These are phyloP conservation scores for Ramaria sp. DNA, from an alignment of 768 basidiomycete species.

Conservation along the genomic window DNA sequence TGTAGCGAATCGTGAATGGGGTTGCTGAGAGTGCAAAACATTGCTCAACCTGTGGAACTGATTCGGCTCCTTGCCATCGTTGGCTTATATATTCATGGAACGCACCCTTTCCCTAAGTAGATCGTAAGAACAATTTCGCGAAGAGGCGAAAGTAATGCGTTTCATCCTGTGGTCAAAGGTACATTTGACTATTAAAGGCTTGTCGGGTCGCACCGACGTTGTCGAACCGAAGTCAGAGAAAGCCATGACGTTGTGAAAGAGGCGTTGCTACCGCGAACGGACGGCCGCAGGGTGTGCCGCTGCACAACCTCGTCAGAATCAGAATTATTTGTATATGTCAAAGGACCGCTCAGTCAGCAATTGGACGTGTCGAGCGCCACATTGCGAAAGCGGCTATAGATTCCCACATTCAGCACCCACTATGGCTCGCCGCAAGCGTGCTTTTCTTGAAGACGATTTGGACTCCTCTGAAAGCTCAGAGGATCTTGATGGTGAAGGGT, in stretches of 20 bases:
- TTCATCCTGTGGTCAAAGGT: constrained; percentile 64
- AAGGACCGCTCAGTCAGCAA: background rate
- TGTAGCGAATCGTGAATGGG: constrained; percentile 67
- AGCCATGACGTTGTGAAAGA: constrained; percentile 2
- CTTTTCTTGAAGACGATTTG: constrained; percentile 63
- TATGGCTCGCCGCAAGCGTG: constrained; percentile 72
- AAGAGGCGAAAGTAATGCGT: constrained; percentile 69
- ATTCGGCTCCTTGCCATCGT: constrained; percentile 5
- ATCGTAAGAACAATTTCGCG: constrained; percentile 69
- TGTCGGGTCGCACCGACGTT: constrained; percentile 44
- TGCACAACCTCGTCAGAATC: too few relatives aligned
- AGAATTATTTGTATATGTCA: background rate
- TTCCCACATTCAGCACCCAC: background rate
- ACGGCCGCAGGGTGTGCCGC: too few relatives aligned
- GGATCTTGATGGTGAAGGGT: constrained; percentile 32
- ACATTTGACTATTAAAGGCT: constrained; percentile 76
- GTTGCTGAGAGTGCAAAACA: constrained; percentile 67
- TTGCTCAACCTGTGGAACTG: constrained; percentile 57
- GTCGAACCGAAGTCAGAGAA: constrained; percentile 10
- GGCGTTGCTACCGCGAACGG: too few relatives aligned
- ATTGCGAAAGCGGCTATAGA: background rate
- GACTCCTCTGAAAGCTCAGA: constrained; percentile 54
- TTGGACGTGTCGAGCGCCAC: background rate
- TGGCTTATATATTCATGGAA: constrained; percentile 4
- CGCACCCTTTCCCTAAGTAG: constrained; percentile 63